Percentiles rank a stretch among this genome's conserved stretches.
These are phyloP conservation scores for Malania oleifera DNA, from an alignment of 164 flowering plant genomes.

Conservation along the genomic window DNA sequence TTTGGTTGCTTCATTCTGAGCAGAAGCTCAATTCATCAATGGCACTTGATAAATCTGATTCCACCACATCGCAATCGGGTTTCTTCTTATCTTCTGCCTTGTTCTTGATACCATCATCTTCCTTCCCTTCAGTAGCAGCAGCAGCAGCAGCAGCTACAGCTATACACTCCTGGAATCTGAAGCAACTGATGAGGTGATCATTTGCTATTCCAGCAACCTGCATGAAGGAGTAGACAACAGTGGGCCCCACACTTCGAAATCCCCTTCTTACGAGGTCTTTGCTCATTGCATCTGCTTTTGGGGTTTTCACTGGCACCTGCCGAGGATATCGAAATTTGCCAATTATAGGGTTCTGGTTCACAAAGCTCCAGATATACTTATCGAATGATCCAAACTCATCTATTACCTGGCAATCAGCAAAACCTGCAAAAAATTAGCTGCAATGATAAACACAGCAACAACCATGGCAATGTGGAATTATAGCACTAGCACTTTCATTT, in stretches of 20 bases:
- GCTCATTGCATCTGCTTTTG: slow-evolving; percentile 35
- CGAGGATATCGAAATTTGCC: slow-evolving; percentile 32
- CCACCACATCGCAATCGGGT: not conserved
- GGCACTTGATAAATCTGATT: not conserved
- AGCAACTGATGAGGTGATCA: slow-evolving; percentile 34
- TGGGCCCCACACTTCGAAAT: slow-evolving; percentile 34
- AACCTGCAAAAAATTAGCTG: not conserved
- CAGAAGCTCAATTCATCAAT: not conserved
- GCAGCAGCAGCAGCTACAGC: no score
- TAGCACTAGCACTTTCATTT: no score
- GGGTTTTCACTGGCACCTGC: slow-evolving; percentile 33
- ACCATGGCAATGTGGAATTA: no score
- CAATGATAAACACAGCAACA: not conserved
- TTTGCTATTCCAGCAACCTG: slow-evolving; percentile 34
- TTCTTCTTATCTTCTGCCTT: not conserved
- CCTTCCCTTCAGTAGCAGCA: no score
- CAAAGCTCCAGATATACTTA: slow-evolving; percentile 35
- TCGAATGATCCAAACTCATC: slow-evolving; percentile 33
- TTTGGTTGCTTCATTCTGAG: no score
- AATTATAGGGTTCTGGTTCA: slow-evolving; percentile 27
- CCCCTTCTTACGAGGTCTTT: slow-evolving; percentile 35
- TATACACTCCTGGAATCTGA: slow-evolving; percentile 28
- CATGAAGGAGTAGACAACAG: slow-evolving; percentile 37
- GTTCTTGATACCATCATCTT: not conserved
- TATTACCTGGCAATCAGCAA: slow-evolving; percentile 21